Evolutionary conservation across 202 grass and related monocot genomes (phyloP), one percentile per base, ranked within the genome.

Genomic region (Carex sylvatica): DNA sequence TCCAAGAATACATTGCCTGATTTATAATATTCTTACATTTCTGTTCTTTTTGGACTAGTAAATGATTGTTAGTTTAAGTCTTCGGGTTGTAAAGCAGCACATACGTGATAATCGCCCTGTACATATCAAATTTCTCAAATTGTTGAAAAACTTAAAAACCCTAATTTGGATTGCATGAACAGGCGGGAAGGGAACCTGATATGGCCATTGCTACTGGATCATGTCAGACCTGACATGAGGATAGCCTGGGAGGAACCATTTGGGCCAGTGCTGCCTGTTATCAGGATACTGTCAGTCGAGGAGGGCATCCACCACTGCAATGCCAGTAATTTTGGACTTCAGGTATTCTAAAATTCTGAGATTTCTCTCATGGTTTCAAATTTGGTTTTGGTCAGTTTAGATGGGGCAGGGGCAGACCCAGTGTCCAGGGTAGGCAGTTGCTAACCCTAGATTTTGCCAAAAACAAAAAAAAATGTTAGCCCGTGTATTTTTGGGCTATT

Each of bases 241-340:
- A 98, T 98, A 16, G 95, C 95, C 11, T 98, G 95, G 95, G 95
- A 98, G 71, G 95, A 98, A 58, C 95, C 95, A 51, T 98, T 98
- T 35, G 92, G 95, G 70, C 95, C 95, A 1, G 88, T 98, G 33
- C 64, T 98, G 80, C 95, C 95, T 9, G 91, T 93, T 23, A 98
- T 98, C 54, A 93, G 95, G 83, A 98, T 95, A 59, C 89, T 80
- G 72, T 95, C 92, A 12, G 87, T 84, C 35, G 91, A 98, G 80
- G 92, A 98, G 85, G 95, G 92, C 38, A 88, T 98, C 49, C 92
- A 95, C 86, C 95, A 98, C 61, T 98, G 95, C 80, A 98, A 98
- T 28, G 92, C 95, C 36, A 98, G 95, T 82, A 98, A 98, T 79
- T 98, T 98, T 61, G 95, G 95, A 1, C 95, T 98, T 24, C 95